phyloP scores from a whole-genome alignment of 495 filamentous ascomycete genomes.

The Amorphotheca resinae region DNA sequence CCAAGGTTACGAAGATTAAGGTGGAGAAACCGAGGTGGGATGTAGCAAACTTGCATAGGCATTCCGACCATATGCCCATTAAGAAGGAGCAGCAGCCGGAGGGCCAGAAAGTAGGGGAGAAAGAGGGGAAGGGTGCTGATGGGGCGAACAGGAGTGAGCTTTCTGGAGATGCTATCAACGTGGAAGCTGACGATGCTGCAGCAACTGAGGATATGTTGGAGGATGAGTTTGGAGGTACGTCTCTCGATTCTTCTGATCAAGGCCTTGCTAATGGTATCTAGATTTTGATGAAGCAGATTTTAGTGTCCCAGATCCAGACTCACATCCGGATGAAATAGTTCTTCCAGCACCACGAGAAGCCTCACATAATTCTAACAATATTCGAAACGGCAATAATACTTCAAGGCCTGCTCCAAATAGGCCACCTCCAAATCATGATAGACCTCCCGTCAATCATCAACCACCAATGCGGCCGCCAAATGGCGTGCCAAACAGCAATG shows the following conservation, averaged over 20 bases:
- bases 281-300: conserved; percentile 71
- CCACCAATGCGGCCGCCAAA: conserved; percentile 10
- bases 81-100: conserved; percentile 21
- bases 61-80: conserved; percentile 56
- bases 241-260: conserved; percentile 4
- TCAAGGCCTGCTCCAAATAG: background rate
- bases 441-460: conserved; percentile 17
- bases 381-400: conserved; percentile 16
- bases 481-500: conserved; percentile 2
- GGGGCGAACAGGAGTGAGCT: conserved; percentile 15
- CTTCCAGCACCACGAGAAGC: conserved; percentile 11
- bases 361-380: conserved; percentile 6
- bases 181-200: conserved; percentile 17
- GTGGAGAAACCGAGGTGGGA: conserved; percentile 55
- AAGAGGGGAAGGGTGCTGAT: conserved; percentile 18
- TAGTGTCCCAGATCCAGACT: conserved; percentile 39
- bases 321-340: conserved; percentile 46
- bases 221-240: conserved; percentile 59
- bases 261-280: conserved; percentile 18
- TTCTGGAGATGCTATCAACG: background rate
- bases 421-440: conserved; percentile 14
- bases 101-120: conserved; percentile 23
- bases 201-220: conserved; percentile 32
- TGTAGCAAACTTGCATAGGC: conserved; percentile 63
- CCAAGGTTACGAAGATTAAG: conserved; percentile 75